Conservation (phyloP, 257 asterid genomes). For the Lavandula angustifolia region DNA sequence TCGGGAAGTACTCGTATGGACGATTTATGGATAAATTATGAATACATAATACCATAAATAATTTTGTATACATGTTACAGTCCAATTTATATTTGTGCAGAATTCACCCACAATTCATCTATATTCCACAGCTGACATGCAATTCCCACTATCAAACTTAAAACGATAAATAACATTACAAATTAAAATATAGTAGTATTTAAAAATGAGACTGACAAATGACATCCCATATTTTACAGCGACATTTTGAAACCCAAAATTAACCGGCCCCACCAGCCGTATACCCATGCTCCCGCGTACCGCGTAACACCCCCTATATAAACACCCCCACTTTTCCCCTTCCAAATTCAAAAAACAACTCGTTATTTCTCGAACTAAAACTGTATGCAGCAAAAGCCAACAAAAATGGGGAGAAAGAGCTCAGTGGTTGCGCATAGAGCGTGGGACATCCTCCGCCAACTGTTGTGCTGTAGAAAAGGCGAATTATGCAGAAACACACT, state of each 20-base stretch:
- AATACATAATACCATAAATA: too few species aligned
- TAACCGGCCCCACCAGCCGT: slow-evolving; percentile 16
- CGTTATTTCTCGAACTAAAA: not conserved
- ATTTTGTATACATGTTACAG: too few species aligned
- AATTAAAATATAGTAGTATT: not conserved
- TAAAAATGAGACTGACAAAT: not conserved
- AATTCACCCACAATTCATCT: too few species aligned
- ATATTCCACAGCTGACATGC: too few species aligned
- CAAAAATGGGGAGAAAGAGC: slow-evolving; percentile 37
- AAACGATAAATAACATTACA: too few species aligned
- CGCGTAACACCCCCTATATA: slow-evolving; percentile 43
- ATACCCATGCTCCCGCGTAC: slow-evolving; percentile 23
- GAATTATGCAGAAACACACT: slow-evolving; percentile 45
- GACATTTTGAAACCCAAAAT: slow-evolving; percentile 25
- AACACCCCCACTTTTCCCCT: slow-evolving; percentile 3
- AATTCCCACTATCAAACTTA: too few species aligned
- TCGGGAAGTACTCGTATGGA: too few species aligned
- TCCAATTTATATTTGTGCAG: too few species aligned
- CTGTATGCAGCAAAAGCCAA: slow-evolving; percentile 16
- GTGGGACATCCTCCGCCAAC: slow-evolving; percentile 59
- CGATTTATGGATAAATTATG: too few species aligned
- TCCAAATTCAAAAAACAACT: slow-evolving; percentile 1
- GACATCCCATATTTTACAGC: slow-evolving; percentile 32
- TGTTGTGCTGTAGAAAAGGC: slow-evolving; percentile 62
- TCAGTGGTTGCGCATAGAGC: slow-evolving; percentile 41